A percentile compares a stretch with the other conserved stretches of the same genome.
Evolutionary conservation across 2,329 filamentous ascomycete species (phyloP).

Genomic region (Arthrobotrys entomopaga): DNA sequence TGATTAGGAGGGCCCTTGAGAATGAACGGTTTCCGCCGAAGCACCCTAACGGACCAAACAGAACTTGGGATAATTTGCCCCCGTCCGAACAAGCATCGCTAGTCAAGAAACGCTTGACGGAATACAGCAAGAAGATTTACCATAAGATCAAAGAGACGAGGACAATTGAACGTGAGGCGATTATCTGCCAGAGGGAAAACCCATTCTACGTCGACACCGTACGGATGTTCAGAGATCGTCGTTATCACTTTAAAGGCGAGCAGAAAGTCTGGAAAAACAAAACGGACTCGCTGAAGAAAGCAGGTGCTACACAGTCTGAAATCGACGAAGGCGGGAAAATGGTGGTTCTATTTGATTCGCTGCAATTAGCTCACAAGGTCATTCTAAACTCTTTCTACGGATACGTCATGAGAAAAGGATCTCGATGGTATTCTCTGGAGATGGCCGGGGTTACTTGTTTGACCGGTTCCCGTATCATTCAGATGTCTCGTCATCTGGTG

Average conservation of each 20-base stretch:
- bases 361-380: conserved; percentile 97
- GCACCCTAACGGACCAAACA: conserved; percentile 73
- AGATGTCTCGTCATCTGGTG: conserved; percentile 91
- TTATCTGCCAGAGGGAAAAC: conserved; percentile 97
- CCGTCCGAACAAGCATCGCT: conserved; percentile 82
- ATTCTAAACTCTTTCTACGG: conserved; percentile 99
- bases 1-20: conserved; percentile 90
- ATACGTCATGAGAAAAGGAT: conserved; percentile 99
- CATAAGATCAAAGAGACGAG: conserved; percentile 98
- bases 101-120: conserved; percentile 85
- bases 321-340: conserved; percentile 98
- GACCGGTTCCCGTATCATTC: conserved; percentile 95
- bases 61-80: conserved; percentile 82
- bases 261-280: conserved; percentile 99
- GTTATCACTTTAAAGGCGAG: conserved; percentile 98
- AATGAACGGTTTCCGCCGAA: conserved; percentile 92
- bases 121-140: conserved; percentile 98
- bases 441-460: conserved; percentile 99
- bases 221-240: conserved; percentile 91
- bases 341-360: conserved; percentile 93
- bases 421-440: conserved; percentile 98
- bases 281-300: conserved; percentile 82
- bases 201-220: conserved; percentile 99
- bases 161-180: conserved; percentile 91
- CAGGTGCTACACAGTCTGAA: conserved; percentile 78